Evolutionary conservation across 495 filamentous ascomycete species (phyloP).

Genomic region (Rhizodiscina lignyota): DNA sequence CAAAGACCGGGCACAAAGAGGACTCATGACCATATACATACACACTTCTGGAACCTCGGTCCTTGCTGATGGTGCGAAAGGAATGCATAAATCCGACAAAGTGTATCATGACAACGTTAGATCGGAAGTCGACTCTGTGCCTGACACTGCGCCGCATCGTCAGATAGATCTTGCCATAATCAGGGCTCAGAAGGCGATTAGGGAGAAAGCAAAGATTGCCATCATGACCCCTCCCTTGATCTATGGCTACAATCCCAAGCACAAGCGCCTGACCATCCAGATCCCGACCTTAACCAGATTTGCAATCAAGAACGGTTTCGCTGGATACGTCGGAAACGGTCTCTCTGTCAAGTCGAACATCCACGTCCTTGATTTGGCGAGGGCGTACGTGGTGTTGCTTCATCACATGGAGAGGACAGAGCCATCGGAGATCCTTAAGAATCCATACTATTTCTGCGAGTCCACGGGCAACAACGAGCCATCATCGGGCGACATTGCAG

Average conservation of each 20-base stretch:
- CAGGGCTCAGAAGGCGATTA: conserved; percentile 15
- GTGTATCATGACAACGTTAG: conserved; percentile 20
- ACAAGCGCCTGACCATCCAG: conserved; percentile 18
- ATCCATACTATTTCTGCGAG: conserved; percentile 25
- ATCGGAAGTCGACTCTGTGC: conserved; percentile 18
- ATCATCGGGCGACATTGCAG: conserved; percentile 14
- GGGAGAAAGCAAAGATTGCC: conserved; percentile 19
- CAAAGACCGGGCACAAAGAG: conserved; percentile 13
- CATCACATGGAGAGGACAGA: conserved; percentile 16
- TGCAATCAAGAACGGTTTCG: conserved; percentile 22
- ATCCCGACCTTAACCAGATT: conserved; percentile 18
- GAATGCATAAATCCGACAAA: conserved; percentile 14
- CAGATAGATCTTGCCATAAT: conserved; percentile 25
- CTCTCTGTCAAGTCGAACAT: conserved; percentile 14
- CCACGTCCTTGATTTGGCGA: conserved; percentile 18
- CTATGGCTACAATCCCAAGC: conserved; percentile 16
- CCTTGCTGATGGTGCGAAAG: conserved; percentile 10
- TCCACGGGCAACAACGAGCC: conserved; percentile 22
- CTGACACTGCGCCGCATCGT: conserved; percentile 24
- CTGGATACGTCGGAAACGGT: conserved; percentile 16
- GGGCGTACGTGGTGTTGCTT: conserved; percentile 18
- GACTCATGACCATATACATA: conserved; percentile 21
- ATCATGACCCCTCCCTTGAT: conserved; percentile 24
- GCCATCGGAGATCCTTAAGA: conserved; percentile 7
- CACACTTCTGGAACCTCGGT: conserved; percentile 22